These are phyloP conservation scores for Colletotrichum sojae DNA, from an alignment of 2,329 filamentous ascomycete genomes.

Conservation along the genomic window DNA sequence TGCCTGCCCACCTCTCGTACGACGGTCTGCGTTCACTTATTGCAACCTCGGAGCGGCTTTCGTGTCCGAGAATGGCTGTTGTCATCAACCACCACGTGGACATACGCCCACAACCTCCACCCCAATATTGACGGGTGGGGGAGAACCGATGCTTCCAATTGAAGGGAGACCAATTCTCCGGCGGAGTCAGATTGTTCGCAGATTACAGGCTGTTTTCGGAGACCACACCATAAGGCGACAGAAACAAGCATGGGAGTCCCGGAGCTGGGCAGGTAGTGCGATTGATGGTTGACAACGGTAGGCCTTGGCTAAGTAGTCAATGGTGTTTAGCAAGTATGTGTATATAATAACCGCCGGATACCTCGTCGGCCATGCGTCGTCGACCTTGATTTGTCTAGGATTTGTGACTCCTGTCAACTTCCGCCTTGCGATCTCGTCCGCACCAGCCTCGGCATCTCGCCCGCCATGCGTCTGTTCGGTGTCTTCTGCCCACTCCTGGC, in stretches of 20 bases:
- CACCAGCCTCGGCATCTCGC: neutral
- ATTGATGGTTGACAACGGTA: slow-evolving; percentile 2
- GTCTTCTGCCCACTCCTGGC: slow-evolving; percentile 18
- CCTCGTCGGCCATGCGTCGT: no score
- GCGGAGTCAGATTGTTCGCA: slow-evolving; percentile 8
- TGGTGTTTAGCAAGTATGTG: neutral
- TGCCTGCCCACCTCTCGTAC: neutral
- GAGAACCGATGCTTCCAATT: slow-evolving; percentile 14
- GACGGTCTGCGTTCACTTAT: neutral
- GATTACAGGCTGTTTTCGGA: slow-evolving; percentile 5
- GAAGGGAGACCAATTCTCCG: slow-evolving; percentile 30
- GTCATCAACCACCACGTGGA: slow-evolving; percentile 8
- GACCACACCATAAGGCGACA: neutral
- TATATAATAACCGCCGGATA: no score
- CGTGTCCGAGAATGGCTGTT: slow-evolving; percentile 10
- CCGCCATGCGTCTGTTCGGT: slow-evolving; percentile 33
- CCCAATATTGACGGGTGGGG: slow-evolving; percentile 6
- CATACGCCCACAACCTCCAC: slow-evolving; percentile 8
- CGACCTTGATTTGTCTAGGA: no score
- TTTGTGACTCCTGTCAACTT: no score
- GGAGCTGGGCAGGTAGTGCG: slow-evolving; percentile 12
- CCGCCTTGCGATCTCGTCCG: no score
- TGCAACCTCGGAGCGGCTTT: slow-evolving; percentile 26
- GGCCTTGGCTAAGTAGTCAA: neutral
- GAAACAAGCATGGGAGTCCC: slow-evolving; percentile 18